Percentiles rank a stretch among this genome's conserved stretches.
These are phyloP conservation scores for Cryphonectria parasitica DNA, from an alignment of 2,329 filamentous ascomycete genomes.

Conservation along the genomic window DNA sequence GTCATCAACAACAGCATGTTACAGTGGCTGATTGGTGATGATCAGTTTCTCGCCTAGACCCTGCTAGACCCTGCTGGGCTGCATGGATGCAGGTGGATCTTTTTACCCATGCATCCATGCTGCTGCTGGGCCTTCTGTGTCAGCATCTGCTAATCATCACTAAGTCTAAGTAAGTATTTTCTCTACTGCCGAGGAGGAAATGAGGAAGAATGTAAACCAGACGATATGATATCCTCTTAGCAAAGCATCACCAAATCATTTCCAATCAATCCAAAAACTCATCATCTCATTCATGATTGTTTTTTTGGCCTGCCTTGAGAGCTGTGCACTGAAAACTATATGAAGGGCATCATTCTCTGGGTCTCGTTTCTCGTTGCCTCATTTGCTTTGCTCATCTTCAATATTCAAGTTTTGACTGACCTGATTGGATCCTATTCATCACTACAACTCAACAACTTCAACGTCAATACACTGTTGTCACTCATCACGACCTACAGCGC, in stretches of 20 bases:
- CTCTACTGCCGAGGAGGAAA: neutral
- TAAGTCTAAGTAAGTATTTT: neutral
- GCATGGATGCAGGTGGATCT: neutral
- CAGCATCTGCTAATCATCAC: constrained; percentile 30
- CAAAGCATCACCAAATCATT: constrained; percentile 31
- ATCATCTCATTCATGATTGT: neutral
- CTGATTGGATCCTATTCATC: constrained; percentile 27
- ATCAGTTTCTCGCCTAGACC: neutral
- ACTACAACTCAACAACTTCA: neutral
- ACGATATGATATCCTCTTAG: constrained; percentile 7
- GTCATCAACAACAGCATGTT: neutral
- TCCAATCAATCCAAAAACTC: constrained; percentile 19
- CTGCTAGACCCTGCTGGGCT: neutral
- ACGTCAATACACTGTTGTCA: constrained; percentile 9
- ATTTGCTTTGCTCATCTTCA: constrained; percentile 38
- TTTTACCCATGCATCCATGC: neutral
- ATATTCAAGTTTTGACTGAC: constrained; percentile 30
- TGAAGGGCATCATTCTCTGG: constrained; percentile 36
- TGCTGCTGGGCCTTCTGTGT: constrained; percentile 12
- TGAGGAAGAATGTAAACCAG: neutral
- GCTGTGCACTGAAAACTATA: constrained; percentile 36
- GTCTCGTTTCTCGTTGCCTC: constrained; percentile 36
- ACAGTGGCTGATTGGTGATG: neutral
- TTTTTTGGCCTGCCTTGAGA: neutral
- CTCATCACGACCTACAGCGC: neutral